Evolutionary conservation across 306 rosid genomes (phyloP).

Genomic region (Quercus wislizeni): DNA sequence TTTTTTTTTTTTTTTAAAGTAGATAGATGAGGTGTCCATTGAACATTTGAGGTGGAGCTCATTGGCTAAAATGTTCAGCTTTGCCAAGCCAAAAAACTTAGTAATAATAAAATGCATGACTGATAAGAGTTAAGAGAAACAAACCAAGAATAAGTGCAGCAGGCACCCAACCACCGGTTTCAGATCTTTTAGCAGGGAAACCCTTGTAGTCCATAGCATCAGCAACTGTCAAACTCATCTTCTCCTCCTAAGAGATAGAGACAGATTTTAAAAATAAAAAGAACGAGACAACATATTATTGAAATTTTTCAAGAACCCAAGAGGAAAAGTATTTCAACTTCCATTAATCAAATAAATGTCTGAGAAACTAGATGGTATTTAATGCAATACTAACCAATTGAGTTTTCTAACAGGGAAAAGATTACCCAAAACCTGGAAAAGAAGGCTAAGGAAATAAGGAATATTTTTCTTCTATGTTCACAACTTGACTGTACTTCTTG

Average conservation of each 20-base stretch:
- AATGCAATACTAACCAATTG: slow-evolving; percentile 35
- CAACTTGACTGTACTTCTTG: slow-evolving; percentile 19
- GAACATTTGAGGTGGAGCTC: too few relatives aligned
- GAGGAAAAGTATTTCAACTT: slow-evolving; percentile 2
- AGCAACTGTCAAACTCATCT: slow-evolving; percentile 60
- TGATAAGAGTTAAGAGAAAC: background rate
- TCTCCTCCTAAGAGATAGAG: slow-evolving; percentile 50
- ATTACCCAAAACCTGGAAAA: slow-evolving; percentile 3
- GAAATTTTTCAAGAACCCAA: background rate
- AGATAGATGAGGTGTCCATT: too few relatives aligned
- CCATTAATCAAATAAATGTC: slow-evolving; percentile 7
- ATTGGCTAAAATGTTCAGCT: too few relatives aligned
- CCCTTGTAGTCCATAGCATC: slow-evolving; percentile 80
- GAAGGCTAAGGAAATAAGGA: slow-evolving; percentile 1
- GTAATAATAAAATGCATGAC: background rate
- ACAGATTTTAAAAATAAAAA: background rate
- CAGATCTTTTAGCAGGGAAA: slow-evolving; percentile 65
- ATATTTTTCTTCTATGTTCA: slow-evolving; percentile 16
- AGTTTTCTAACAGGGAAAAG: slow-evolving; percentile 10
- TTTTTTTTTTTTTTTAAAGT: too few relatives aligned
- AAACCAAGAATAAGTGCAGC: slow-evolving; percentile 83
- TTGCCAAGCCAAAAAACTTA: background rate
- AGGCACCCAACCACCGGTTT: slow-evolving; percentile 87
- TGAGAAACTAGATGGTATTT: slow-evolving; percentile 1
- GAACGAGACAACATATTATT: background rate